phyloP scores from a whole-genome alignment of 345 rosid genomes.

The Corchorus olitorius region DNA sequence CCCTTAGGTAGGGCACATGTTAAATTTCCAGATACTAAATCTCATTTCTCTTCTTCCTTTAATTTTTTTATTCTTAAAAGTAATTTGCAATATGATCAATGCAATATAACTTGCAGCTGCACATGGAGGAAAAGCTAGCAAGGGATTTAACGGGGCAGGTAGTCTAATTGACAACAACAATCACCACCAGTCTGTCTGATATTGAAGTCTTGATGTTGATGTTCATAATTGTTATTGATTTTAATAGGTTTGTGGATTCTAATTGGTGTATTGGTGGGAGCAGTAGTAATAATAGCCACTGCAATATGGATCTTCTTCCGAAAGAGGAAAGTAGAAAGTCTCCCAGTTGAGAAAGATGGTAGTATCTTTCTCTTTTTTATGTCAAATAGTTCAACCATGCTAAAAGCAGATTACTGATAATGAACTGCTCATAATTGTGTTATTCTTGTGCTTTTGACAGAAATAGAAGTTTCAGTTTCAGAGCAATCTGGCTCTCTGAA shows the following conservation, averaged over 20 bases:
- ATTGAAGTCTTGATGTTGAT: neutral
- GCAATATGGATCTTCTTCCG: slow-evolving; percentile 32
- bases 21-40: neutral
- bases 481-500: slow-evolving; percentile 30
- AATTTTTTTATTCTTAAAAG: neutral
- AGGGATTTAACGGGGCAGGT: slow-evolving; percentile 12
- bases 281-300: slow-evolving; percentile 27
- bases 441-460: slow-evolving; percentile 24
- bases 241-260: slow-evolving; percentile 36
- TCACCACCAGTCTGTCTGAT: neutral
- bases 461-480: slow-evolving; percentile 19
- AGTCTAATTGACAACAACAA: neutral
- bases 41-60: neutral
- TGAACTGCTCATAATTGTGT: neutral
- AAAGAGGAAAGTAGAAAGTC: slow-evolving; percentile 16
- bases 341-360: slow-evolving; percentile 30
- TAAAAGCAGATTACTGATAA: neutral
- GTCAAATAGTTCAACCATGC: neutral
- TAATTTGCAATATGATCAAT: neutral
- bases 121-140: slow-evolving; percentile 9
- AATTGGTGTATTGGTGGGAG: slow-evolving; percentile 32
- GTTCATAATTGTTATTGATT: neutral
- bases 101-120: slow-evolving; percentile 21
- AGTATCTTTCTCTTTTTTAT: neutral
- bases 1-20: slow-evolving; percentile 27